These are phyloP conservation scores for Chenopodium suecicum DNA, from an alignment of 148 eudicot genomes.

Conservation along the genomic window DNA sequence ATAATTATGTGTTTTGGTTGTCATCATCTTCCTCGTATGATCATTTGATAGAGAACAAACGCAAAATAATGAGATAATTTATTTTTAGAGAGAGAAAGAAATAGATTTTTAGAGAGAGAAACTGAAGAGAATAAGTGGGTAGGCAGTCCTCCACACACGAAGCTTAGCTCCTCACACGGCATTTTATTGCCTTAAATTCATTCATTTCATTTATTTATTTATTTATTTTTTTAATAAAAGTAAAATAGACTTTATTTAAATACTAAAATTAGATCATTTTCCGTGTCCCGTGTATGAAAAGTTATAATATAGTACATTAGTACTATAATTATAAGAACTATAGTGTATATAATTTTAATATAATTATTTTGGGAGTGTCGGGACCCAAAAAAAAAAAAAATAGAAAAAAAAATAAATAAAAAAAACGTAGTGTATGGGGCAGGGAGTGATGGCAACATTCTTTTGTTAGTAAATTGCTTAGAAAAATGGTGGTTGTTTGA, in stretches of 20 bases:
- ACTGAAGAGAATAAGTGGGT: slow-evolving; percentile 18
- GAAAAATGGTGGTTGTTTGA: slow-evolving; percentile 34
- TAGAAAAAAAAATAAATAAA: not conserved
- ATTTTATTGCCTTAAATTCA: slow-evolving; percentile 25
- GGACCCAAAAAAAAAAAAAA: not conserved
- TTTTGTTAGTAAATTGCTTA: slow-evolving; percentile 17
- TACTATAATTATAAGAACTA: not conserved
- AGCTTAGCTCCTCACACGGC: slow-evolving; percentile 28
- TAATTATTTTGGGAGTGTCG: not conserved
- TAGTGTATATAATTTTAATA: not conserved
- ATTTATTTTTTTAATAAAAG: not conserved
- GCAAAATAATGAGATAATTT: not conserved
- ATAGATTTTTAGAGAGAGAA: not conserved
- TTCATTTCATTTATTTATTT: not conserved
- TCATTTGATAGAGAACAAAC: not conserved
- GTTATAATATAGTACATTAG: not conserved
- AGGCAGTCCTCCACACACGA: slow-evolving; percentile 25
- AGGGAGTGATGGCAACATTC: slow-evolving; percentile 28
- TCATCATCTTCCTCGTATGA: slow-evolving; percentile 18
- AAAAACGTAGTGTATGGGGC: slow-evolving; percentile 24
- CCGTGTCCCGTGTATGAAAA: slow-evolving; percentile 22
- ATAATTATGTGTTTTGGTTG: slow-evolving; percentile 24
- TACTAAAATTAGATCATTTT: not conserved
- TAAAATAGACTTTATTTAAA: not conserved
- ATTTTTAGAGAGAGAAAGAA: not conserved